Percentiles rank a stretch among this genome's conserved stretches.
Evolutionary conservation across 2,329 filamentous ascomycete species (phyloP).

Genomic region (Neospermospora avenae): DNA sequence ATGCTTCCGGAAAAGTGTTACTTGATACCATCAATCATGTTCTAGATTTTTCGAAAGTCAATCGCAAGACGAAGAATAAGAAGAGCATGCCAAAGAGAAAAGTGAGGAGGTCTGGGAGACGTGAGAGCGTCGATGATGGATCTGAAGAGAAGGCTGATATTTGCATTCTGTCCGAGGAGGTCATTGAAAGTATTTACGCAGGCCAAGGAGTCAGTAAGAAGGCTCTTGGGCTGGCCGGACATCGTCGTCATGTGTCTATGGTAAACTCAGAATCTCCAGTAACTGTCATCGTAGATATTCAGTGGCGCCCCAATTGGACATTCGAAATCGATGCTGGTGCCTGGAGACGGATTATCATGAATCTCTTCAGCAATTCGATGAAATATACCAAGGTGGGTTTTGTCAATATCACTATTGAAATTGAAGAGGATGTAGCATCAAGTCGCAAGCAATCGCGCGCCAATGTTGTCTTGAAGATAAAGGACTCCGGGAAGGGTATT

Average conservation of each 20-base stretch:
- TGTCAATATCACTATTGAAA: slow-evolving; percentile 43
- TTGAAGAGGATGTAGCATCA: slow-evolving; percentile 26
- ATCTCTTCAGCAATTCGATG: slow-evolving; percentile 58
- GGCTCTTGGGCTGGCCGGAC: slow-evolving; percentile 25
- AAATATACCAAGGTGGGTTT: slow-evolving; percentile 57
- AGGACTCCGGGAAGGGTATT: slow-evolving; percentile 64
- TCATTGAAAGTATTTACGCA: slow-evolving; percentile 33
- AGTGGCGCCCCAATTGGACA: slow-evolving; percentile 46
- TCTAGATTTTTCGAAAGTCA: slow-evolving; percentile 54
- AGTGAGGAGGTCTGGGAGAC: slow-evolving; percentile 10
- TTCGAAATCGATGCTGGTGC: slow-evolving; percentile 55
- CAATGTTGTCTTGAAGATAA: slow-evolving; percentile 44
- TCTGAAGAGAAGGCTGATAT: slow-evolving; percentile 29
- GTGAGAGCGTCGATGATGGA: slow-evolving; percentile 17
- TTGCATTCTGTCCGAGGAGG: slow-evolving; percentile 32
- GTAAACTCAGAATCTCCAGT: slow-evolving; percentile 28
- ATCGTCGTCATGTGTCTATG: slow-evolving; percentile 16
- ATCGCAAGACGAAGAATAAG: slow-evolving; percentile 34
- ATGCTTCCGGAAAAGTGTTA: slow-evolving; percentile 49
- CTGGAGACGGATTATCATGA: slow-evolving; percentile 53
- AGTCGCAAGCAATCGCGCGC: slow-evolving; percentile 17
- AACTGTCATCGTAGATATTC: slow-evolving; percentile 51
- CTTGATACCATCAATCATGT: slow-evolving; percentile 53
- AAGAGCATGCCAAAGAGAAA: slow-evolving; percentile 21
- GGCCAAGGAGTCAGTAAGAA: slow-evolving; percentile 28